A percentile compares a stretch with the other conserved stretches of the same genome.
Evolutionary conservation across 257 asterid species (phyloP).

Genomic region (Nicotiana knightiana): DNA sequence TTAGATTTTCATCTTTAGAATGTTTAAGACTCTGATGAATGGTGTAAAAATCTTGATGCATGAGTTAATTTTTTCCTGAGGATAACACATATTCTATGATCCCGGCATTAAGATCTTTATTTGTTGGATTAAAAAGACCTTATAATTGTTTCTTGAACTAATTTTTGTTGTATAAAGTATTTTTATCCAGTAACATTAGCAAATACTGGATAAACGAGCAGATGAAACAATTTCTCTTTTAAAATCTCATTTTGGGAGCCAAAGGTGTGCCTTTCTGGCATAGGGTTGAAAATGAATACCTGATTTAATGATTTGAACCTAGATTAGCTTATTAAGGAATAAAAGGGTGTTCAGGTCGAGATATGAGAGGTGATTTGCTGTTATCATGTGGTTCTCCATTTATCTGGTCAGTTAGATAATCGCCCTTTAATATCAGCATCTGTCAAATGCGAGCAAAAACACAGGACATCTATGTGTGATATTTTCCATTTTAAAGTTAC

Average conservation of each 20-base stretch:
- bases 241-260: not conserved
- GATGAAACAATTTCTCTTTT: not conserved
- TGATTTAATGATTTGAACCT: not conserved
- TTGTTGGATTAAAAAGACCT: not conserved
- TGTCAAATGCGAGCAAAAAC: not conserved
- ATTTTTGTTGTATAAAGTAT: not conserved
- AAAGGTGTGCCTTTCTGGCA: not conserved
- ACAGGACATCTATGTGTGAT: not conserved
- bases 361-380: not conserved
- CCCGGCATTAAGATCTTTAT: not conserved
- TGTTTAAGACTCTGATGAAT: not conserved
- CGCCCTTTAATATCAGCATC: not conserved
- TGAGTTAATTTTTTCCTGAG: not conserved
- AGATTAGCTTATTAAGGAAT: not conserved
- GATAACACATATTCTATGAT: not conserved
- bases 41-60: not conserved
- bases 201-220: not conserved
- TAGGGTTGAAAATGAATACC: conserved; percentile 8
- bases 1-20: not conserved
- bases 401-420: not conserved
- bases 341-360: not conserved
- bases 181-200: not conserved
- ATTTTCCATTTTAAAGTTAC: not conserved
- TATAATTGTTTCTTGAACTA: not conserved
- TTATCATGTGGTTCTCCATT: not conserved